Evolutionary conservation across 768 basidiomycete species (phyloP).

Genomic region (Favolaschia claudopus): DNA sequence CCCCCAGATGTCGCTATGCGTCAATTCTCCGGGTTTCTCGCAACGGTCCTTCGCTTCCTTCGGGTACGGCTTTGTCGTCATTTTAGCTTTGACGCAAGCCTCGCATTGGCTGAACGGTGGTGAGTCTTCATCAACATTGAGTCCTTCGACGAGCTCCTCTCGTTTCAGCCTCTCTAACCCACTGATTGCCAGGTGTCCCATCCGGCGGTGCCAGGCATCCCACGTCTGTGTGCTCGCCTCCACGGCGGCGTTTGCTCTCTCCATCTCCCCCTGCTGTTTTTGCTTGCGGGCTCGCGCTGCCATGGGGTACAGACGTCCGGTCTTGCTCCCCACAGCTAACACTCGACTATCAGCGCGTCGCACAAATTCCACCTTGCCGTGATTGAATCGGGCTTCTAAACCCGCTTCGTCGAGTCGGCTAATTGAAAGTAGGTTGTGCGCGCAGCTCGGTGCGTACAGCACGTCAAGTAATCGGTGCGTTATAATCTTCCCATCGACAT

Average conservation of each 20-base stretch:
- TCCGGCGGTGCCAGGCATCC: slow-evolving; percentile 6
- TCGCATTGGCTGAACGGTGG: background rate
- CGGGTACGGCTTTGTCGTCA: slow-evolving; percentile 10
- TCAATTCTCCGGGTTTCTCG: background rate
- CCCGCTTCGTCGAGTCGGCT: slow-evolving; percentile 7
- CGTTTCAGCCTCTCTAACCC: slow-evolving; percentile 1
- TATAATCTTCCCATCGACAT: background rate
- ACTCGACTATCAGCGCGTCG: background rate
- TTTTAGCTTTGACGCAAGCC: slow-evolving; percentile 12
- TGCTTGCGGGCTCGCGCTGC: background rate
- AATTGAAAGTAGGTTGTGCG: slow-evolving; percentile 4
- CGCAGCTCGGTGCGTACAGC: background rate
- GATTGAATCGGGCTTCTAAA: background rate
- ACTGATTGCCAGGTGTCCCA: slow-evolving; percentile 3
- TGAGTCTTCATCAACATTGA: slow-evolving; percentile 1
- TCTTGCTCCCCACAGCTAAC: slow-evolving; percentile 12
- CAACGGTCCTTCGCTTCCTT: background rate
- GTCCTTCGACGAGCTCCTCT: background rate
- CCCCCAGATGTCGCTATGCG: slow-evolving; percentile 9
- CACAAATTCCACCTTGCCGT: background rate
- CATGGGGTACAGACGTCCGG: slow-evolving; percentile 10
- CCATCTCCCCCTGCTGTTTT: background rate
- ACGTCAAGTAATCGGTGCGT: background rate
- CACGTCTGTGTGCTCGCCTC: slow-evolving; percentile 2
- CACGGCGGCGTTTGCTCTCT: background rate